Conservation (phyloP, 129 eudicot species). For the Calendula officinalis region DNA sequence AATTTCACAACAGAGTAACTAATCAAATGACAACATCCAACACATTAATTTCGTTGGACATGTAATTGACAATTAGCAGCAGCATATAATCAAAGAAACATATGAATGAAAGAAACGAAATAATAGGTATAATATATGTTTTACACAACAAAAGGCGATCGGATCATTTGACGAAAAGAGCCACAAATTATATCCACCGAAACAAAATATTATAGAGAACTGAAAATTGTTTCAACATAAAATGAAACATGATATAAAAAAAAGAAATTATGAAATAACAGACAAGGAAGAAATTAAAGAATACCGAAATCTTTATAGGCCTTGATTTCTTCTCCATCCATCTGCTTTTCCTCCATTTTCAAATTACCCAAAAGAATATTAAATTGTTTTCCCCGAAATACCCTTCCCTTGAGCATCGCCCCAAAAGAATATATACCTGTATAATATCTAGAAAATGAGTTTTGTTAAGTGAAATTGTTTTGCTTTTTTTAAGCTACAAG, state of each 20-base stretch:
- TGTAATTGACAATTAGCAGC: too few relatives aligned
- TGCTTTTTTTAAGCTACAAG: constrained; percentile 57
- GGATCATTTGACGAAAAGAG: constrained; percentile 25
- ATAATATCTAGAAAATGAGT: constrained; percentile 30
- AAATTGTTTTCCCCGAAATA: constrained; percentile 14
- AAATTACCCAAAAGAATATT: constrained; percentile 45
- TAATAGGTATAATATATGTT: constrained; percentile 21
- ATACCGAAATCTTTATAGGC: constrained; percentile 25
- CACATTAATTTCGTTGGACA: too few relatives aligned
- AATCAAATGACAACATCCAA: too few relatives aligned
- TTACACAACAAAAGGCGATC: constrained; percentile 14
- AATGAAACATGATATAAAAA: constrained; percentile 28
- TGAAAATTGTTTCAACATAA: constrained; percentile 23
- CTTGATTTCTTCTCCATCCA: constrained; percentile 21
- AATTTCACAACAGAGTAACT: too few relatives aligned
- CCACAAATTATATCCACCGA: constrained; percentile 25
- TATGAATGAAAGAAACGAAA: constrained; percentile 13
- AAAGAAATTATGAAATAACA: constrained; percentile 24
- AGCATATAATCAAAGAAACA: neutral
- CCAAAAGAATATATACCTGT: constrained; percentile 50
- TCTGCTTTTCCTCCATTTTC: constrained; percentile 30
- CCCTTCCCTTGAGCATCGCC: constrained; percentile 33
- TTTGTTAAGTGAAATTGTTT: constrained; percentile 34
- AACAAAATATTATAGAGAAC: constrained; percentile 16
- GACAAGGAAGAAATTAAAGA: constrained; percentile 18